Evolutionary conservation across 768 basidiomycete species (phyloP).

Genomic region (Trametes elegans): DNA sequence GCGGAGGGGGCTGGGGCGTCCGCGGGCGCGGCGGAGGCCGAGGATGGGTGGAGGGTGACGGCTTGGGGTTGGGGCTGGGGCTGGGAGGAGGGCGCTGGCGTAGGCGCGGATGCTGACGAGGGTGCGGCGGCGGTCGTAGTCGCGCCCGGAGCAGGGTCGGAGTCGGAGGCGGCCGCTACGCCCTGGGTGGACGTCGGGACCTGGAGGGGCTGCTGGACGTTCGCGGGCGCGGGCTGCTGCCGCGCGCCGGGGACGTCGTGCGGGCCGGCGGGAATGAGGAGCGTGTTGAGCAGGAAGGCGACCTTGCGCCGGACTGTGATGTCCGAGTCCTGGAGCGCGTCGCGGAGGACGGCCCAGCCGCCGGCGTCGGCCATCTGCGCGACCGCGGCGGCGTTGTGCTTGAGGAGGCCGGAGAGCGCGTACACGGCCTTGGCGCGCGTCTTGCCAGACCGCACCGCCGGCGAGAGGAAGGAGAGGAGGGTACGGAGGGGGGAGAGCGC

Average conservation of each 20-base stretch:
- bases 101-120: background rate
- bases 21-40: background rate
- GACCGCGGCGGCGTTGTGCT: constrained; percentile 74
- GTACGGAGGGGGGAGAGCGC: constrained; percentile 62
- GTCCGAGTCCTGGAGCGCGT: constrained; percentile 71
- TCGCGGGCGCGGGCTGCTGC: constrained; percentile 6
- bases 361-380: constrained; percentile 43
- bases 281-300: constrained; percentile 70
- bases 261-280: constrained; percentile 55
- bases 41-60: constrained; percentile 6
- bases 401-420: constrained; percentile 71
- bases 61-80: background rate
- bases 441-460: constrained; percentile 49
- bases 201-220: constrained; percentile 5
- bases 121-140: background rate
- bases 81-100: background rate
- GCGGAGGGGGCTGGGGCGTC: too few relatives aligned
- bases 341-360: constrained; percentile 66
- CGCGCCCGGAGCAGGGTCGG: background rate
- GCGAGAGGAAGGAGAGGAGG: constrained; percentile 59
- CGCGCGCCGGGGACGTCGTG: background rate
- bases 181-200: constrained; percentile 4
- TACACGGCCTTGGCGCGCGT: constrained; percentile 82
- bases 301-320: constrained; percentile 76
- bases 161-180: background rate